phyloP scores from a whole-genome alignment of 2,329 filamentous ascomycete species.

The Lecanicillium sp. region DNA sequence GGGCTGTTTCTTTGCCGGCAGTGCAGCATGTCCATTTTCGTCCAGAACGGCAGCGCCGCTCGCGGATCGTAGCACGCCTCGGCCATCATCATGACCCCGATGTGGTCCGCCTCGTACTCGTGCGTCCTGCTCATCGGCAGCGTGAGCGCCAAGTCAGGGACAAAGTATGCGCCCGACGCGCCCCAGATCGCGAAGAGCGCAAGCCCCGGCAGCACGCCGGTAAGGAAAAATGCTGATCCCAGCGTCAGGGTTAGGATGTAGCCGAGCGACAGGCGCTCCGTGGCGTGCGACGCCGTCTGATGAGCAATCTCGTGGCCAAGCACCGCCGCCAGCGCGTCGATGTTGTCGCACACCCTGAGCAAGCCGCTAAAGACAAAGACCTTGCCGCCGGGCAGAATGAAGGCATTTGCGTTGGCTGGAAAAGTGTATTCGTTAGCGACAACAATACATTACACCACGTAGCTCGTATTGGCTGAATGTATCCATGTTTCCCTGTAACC shows the following conservation, averaged over 20 bases:
- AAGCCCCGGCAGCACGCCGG: slow-evolving; percentile 36
- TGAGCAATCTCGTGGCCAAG: slow-evolving; percentile 78
- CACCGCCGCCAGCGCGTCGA: slow-evolving; percentile 67
- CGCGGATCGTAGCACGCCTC: slow-evolving; percentile 70
- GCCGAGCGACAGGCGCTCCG: slow-evolving; percentile 54
- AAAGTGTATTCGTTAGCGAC: slow-evolving; percentile 5
- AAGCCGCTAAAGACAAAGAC: slow-evolving; percentile 76
- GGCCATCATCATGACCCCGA: slow-evolving; percentile 77
- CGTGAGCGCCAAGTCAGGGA: slow-evolving; percentile 59
- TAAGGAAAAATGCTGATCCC: slow-evolving; percentile 44
- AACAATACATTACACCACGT: no score
- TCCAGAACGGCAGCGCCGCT: slow-evolving; percentile 61
- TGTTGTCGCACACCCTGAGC: slow-evolving; percentile 57
- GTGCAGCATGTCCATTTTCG: slow-evolving; percentile 53
- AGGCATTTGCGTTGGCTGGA: slow-evolving; percentile 59
- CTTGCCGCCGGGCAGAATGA: slow-evolving; percentile 72
- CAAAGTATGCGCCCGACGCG: slow-evolving; percentile 36
- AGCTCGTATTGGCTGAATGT: no score
- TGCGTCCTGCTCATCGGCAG: slow-evolving; percentile 64
- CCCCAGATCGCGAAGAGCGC: slow-evolving; percentile 33
- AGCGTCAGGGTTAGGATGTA: slow-evolving; percentile 48
- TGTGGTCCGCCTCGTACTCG: slow-evolving; percentile 74
- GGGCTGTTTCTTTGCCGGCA: slow-evolving; percentile 38
- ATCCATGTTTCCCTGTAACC: not conserved
- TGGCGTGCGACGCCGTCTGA: slow-evolving; percentile 61